phyloP scores from a whole-genome alignment of 2,329 filamentous ascomycete genomes.

The Trichoderma guizhouense region DNA sequence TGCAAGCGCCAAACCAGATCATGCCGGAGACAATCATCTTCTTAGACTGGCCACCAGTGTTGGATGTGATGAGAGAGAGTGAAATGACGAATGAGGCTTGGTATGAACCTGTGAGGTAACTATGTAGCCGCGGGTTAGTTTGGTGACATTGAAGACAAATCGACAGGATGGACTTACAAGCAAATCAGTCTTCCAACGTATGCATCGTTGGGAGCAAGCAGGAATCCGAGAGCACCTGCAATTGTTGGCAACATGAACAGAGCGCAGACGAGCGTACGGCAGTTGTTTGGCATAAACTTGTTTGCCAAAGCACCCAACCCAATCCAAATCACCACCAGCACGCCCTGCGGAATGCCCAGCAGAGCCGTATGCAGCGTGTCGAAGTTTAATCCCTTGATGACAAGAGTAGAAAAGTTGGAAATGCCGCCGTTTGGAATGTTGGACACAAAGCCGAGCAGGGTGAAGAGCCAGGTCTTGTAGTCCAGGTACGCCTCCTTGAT shows the following conservation, averaged over 20 bases:
- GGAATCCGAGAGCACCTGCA: constrained; percentile 55
- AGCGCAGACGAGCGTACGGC: constrained; percentile 51
- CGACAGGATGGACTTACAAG: constrained; percentile 34
- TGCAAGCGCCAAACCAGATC: constrained; percentile 57
- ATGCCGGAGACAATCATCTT: constrained; percentile 63
- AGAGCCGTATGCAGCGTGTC: constrained; percentile 36
- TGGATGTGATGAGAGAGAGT: constrained; percentile 47
- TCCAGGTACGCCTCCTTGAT: constrained; percentile 55
- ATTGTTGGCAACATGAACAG: constrained; percentile 59
- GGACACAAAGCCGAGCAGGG: constrained; percentile 49
- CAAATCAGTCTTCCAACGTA: constrained; percentile 55
- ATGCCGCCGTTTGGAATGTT: constrained; percentile 59
- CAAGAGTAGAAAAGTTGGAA: constrained; percentile 57
- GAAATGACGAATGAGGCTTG: constrained; percentile 40
- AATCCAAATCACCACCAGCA: constrained; percentile 38
- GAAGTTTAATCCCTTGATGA: constrained; percentile 58
- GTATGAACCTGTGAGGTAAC: constrained; percentile 37
- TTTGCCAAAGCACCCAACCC: constrained; percentile 40
- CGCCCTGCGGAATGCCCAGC: constrained; percentile 38
- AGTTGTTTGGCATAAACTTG: constrained; percentile 40
- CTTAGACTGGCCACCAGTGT: constrained; percentile 56
- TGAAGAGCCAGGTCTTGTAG: constrained; percentile 58
- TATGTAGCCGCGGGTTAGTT: constrained; percentile 2
- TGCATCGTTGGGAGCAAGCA: constrained; percentile 48
- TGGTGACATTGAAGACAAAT: not conserved